phyloP scores from a whole-genome alignment of 2,329 filamentous ascomycete species.

The Cladophialophora immunda region DNA sequence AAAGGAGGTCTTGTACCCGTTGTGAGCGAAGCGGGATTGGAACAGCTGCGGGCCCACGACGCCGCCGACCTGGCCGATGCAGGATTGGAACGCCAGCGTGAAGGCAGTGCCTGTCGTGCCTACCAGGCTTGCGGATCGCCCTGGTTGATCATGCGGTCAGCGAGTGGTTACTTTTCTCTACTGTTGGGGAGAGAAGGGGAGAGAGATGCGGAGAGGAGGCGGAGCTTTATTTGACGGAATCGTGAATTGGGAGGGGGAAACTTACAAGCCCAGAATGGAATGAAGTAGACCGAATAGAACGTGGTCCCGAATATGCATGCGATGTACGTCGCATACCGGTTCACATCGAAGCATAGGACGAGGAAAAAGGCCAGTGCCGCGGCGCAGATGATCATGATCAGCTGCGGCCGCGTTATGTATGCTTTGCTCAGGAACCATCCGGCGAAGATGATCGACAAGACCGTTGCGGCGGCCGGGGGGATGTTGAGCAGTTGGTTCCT shows the following conservation, averaged over 20 bases:
- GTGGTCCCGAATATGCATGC: conserved; percentile 56
- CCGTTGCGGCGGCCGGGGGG: conserved; percentile 54
- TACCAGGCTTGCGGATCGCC: conserved; percentile 60
- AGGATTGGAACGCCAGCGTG: conserved; percentile 61
- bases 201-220: neutral
- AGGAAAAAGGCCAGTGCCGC: conserved; percentile 56
- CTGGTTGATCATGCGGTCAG: conserved; percentile 52
- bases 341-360: conserved; percentile 51
- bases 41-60: conserved; percentile 60
- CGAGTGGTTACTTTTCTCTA: conserved; percentile 46
- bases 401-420: conserved; percentile 51
- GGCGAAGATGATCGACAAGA: conserved; percentile 51
- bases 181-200: neutral
- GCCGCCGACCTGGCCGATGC: conserved; percentile 60
- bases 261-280: conserved; percentile 57
- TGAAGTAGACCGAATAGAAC: conserved; percentile 56
- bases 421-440: conserved; percentile 53
- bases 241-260: conserved; percentile 12
- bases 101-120: conserved; percentile 60
- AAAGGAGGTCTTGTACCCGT: conserved; percentile 56
- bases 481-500: conserved; percentile 58
- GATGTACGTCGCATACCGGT: conserved; percentile 54
- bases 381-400: conserved; percentile 52
- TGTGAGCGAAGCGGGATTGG: conserved; percentile 54
- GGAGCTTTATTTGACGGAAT: neutral